phyloP scores from a whole-genome alignment of 805 yeast genomes.

The Ogataea sp. region DNA sequence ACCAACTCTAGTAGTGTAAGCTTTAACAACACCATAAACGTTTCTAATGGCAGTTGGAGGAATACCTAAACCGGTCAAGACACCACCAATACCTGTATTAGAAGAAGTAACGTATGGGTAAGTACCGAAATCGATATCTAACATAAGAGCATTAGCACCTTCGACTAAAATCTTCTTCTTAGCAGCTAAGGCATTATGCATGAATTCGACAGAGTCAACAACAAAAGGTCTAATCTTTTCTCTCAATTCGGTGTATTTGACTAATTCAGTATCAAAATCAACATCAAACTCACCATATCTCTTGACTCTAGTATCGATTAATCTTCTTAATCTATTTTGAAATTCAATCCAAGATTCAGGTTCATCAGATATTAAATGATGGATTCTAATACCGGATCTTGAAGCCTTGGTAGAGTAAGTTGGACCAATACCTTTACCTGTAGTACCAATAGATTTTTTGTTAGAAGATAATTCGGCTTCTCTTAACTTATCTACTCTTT shows the following conservation, averaged over 20 bases:
- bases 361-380: conserved; percentile 85
- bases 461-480: conserved; percentile 79
- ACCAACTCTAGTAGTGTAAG: conserved; percentile 97
- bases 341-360: conserved; percentile 93
- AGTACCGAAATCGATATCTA: conserved; percentile 96
- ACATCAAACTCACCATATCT: conserved; percentile 93
- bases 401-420: conserved; percentile 95
- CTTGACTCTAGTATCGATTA: conserved; percentile 72
- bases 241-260: conserved; percentile 65
- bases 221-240: conserved; percentile 81
- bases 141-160: conserved; percentile 98
- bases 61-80: conserved; percentile 89
- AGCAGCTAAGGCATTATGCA: conserved; percentile 65
- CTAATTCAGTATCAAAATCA: conserved; percentile 74
- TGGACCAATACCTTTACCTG: conserved; percentile 99
- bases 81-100: conserved; percentile 96
- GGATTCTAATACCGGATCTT: conserved; percentile 94
- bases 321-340: conserved; percentile 64
- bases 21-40: conserved; percentile 94
- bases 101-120: conserved; percentile 97
- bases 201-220: conserved; percentile 82
- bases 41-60: conserved; percentile 83
- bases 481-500: conserved; percentile 89
- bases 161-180: conserved; percentile 88
- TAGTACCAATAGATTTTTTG: conserved; percentile 90